Evolutionary conservation across 306 rosid species (phyloP), one percentile per base, ranked within the genome.

Genomic region (Neltuma alba): DNA sequence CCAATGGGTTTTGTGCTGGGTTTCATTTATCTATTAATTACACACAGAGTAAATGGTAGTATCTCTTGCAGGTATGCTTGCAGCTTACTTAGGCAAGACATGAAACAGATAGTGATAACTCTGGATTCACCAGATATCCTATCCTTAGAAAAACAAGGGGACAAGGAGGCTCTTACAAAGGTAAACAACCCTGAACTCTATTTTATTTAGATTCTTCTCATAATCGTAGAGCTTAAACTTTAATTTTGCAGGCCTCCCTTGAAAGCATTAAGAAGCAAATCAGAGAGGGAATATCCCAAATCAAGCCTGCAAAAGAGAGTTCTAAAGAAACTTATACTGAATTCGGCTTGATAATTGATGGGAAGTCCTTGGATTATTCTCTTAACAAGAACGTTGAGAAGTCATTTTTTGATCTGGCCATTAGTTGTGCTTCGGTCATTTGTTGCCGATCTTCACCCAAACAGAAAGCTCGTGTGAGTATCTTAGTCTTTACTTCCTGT

Each of bases 401-500:
- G 58, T 81, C 86, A 38, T 90, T 94, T 84, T 94, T 90, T 80
- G 89, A 89, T 67, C 89, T 93, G 75, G 97, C 98, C 48, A 77
- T 54, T 75, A 86, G 54, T 79, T 93, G 98, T 69, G 89, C 90
- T 76, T 90, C 98, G 40, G 98, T 91, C 73, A 89, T 93, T 70
- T 93, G 98, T 79, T 93, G 97, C 74, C 92, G 97, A 74, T 86
- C 98, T 74, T 91, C 98, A 3, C 98, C 98, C 31, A 93, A 89
- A 78, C 97, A 92, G 79, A 93, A 93, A 80, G 97, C 98, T 84
- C 97, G 88, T 21, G 98, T 93, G 76, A 86, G 93, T 89, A 58
- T 74, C 63, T 21, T n/a, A 77, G 33, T 58, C 70, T 72, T 1
- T 40, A 38, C 33, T 44, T 83, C 70, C 34, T 68, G 45, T 36